Evolutionary conservation across 768 basidiomycete species (phyloP).

Genomic region (Russula olivacea): DNA sequence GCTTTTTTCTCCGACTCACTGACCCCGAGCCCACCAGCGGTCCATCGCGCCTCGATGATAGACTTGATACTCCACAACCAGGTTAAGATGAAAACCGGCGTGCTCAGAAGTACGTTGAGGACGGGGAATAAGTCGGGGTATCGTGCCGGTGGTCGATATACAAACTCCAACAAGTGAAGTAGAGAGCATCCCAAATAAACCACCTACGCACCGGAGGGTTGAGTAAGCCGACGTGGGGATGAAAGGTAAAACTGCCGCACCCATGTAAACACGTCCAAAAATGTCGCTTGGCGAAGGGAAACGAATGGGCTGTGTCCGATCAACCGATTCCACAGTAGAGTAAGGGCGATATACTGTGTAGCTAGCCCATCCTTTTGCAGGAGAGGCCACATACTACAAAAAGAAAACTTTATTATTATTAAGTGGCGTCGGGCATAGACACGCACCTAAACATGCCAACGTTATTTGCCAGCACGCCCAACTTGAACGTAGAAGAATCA

Average conservation of each 20-base stretch:
- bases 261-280: constrained; percentile 49
- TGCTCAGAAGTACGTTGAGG: constrained; percentile 75
- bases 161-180: constrained; percentile 60
- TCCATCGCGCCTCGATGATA: constrained; percentile 76
- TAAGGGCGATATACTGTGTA: constrained; percentile 63
- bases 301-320: constrained; percentile 69
- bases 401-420: not conserved
- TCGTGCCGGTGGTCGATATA: constrained; percentile 58
- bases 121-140: constrained; percentile 85
- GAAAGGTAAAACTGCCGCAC: constrained; percentile 33
- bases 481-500: constrained; percentile 56
- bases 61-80: constrained; percentile 90
- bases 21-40: constrained; percentile 48
- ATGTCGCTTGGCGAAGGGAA: constrained; percentile 39
- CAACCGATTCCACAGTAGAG: constrained; percentile 74
- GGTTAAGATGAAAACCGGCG: constrained; percentile 70
- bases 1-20: constrained; percentile 8
- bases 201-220: constrained; percentile 32
- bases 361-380: constrained; percentile 72
- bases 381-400: constrained; percentile 86
- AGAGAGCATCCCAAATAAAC: constrained; percentile 49
- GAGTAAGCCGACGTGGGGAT: not conserved
- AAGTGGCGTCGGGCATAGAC: not conserved
- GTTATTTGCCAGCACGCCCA: constrained; percentile 73
- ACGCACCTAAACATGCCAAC: constrained; percentile 82